A percentile compares a stretch with the other conserved stretches of the same genome.
These are phyloP conservation scores for Arthrobotrys megalospora DNA, from an alignment of 2,329 filamentous ascomycete genomes.

Conservation along the genomic window DNA sequence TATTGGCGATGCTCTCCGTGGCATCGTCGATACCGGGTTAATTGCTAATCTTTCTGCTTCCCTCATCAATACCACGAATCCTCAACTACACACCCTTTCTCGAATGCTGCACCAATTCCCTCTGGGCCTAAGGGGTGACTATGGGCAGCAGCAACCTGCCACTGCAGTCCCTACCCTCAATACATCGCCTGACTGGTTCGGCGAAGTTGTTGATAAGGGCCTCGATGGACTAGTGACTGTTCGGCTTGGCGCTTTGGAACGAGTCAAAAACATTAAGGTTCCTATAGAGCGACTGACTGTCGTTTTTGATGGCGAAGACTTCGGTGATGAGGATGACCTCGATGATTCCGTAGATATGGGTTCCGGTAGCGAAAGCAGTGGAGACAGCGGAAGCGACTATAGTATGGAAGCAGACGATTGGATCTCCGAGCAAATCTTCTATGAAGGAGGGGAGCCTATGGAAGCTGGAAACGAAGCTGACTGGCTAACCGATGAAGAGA, in stretches of 20 bases:
- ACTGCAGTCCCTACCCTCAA: slow-evolving; percentile 51
- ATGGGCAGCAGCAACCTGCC: slow-evolving; percentile 47
- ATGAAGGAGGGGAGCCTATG: slow-evolving; percentile 68
- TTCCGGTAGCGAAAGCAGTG: slow-evolving; percentile 65
- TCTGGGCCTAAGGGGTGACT: slow-evolving; percentile 40
- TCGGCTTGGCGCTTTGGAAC: slow-evolving; percentile 71
- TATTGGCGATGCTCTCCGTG: slow-evolving; percentile 48
- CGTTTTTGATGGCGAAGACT: slow-evolving; percentile 66
- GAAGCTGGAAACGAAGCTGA: slow-evolving; percentile 69
- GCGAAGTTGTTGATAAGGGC: slow-evolving; percentile 73
- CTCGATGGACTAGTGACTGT: slow-evolving; percentile 72
- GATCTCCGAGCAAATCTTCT: slow-evolving; percentile 67
- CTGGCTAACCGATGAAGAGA: slow-evolving; percentile 68
- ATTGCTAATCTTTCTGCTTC: slow-evolving; percentile 53
- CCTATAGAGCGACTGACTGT: slow-evolving; percentile 70
- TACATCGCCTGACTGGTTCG: slow-evolving; percentile 70
- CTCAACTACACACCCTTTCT: slow-evolving; percentile 53
- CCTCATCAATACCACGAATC: slow-evolving; percentile 57
- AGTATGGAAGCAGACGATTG: slow-evolving; percentile 64
- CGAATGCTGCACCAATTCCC: slow-evolving; percentile 57
- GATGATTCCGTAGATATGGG: slow-evolving; percentile 60
- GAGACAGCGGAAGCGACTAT: slow-evolving; percentile 65
- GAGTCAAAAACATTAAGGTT: slow-evolving; percentile 71
- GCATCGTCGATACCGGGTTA: slow-evolving; percentile 55
- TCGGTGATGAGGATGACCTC: slow-evolving; percentile 64